These are phyloP conservation scores for Russula ochroleuca DNA, from an alignment of 768 basidiomycete genomes.

Conservation along the genomic window DNA sequence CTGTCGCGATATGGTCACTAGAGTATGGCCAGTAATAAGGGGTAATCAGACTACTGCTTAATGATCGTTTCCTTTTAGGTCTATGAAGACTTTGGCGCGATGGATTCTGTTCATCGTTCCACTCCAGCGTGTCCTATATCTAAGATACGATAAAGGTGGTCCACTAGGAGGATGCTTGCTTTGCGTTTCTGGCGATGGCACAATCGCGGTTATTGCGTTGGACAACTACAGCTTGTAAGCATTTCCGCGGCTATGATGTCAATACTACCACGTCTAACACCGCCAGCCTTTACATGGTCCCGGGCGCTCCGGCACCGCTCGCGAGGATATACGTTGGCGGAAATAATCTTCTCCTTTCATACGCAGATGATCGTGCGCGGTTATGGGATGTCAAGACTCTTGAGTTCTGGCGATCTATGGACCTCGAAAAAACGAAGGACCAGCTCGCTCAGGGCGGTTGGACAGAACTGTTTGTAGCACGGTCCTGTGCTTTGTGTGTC, in stretches of 20 bases:
- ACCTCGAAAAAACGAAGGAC: slow-evolving; percentile 69
- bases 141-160: slow-evolving; percentile 49
- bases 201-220: slow-evolving; percentile 72
- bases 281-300: slow-evolving; percentile 70
- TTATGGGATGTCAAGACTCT: slow-evolving; percentile 82
- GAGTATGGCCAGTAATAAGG: slow-evolving; percentile 42
- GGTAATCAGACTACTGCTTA: background rate
- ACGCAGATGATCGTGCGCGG: slow-evolving; percentile 70
- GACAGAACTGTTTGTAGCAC: slow-evolving; percentile 56
- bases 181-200: slow-evolving; percentile 74
- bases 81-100: slow-evolving; percentile 58
- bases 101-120: slow-evolving; percentile 74
- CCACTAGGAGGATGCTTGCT: slow-evolving; percentile 63
- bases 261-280: background rate
- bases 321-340: slow-evolving; percentile 57
- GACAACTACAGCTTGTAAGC: slow-evolving; percentile 77
- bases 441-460: slow-evolving; percentile 69
- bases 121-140: slow-evolving; percentile 53
- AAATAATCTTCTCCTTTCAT: slow-evolving; percentile 69
- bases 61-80: slow-evolving; percentile 38
- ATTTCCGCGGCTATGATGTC: background rate
- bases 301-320: slow-evolving; percentile 71
- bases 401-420: slow-evolving; percentile 85
- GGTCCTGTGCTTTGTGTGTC: background rate
- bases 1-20: slow-evolving; percentile 66